Conservation (phyloP, 2,329 filamentous ascomycete species). For the Cladosporium velox region DNA sequence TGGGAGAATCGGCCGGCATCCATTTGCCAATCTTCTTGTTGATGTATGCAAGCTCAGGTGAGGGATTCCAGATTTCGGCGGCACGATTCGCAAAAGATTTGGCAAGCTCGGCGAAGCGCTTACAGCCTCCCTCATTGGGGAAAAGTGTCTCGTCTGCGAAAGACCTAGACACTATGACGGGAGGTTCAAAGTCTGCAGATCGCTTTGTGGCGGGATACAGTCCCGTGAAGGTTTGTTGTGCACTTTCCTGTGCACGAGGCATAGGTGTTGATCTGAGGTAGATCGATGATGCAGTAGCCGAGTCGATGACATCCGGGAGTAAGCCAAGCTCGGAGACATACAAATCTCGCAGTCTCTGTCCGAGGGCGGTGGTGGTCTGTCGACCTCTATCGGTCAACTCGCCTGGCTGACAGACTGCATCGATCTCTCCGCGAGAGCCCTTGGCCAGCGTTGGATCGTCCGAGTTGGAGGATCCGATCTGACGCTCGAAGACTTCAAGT, state of each 20-base stretch:
- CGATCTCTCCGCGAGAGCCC: conserved; percentile 69
- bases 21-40: conserved; percentile 76
- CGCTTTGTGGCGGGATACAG: conserved; percentile 49
- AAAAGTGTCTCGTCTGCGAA: conserved; percentile 53
- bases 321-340: conserved; percentile 54
- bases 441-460: conserved; percentile 62
- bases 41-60: conserved; percentile 80
- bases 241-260: conserved; percentile 52
- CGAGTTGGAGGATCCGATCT: conserved; percentile 46
- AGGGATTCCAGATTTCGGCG: conserved; percentile 53
- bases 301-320: conserved; percentile 48
- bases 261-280: conserved; percentile 52
- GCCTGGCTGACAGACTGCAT: conserved; percentile 72
- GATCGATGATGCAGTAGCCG: conserved; percentile 40
- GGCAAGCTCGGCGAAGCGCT: conserved; percentile 50
- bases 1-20: conserved; percentile 70
- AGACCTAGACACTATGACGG: conserved; percentile 48
- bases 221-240: conserved; percentile 53
- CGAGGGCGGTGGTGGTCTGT: conserved; percentile 51
- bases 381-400: conserved; percentile 54
- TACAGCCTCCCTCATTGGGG: conserved; percentile 52
- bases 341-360: conserved; percentile 50
- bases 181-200: conserved; percentile 45
- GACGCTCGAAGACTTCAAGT: conserved; percentile 75
- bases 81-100: conserved; percentile 51